Evolutionary conservation across 2,329 filamentous ascomycete species (phyloP).

Genomic region (Pseudogymnoascus sp.): DNA sequence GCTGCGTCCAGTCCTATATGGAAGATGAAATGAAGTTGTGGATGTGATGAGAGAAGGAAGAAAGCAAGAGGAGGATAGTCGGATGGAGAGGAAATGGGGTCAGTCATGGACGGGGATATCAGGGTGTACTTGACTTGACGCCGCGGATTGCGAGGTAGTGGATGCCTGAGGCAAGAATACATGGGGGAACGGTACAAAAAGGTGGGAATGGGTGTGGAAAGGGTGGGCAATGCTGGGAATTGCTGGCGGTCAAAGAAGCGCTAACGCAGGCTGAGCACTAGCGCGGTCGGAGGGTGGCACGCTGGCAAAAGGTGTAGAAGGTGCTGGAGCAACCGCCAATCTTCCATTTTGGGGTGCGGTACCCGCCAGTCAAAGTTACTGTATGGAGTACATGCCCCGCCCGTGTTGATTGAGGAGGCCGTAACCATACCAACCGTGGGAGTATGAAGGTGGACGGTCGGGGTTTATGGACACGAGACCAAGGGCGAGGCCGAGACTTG

Average conservation of each 20-base stretch:
- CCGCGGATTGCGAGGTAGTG: not conserved
- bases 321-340: constrained; percentile 12
- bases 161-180: not conserved
- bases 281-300: constrained; percentile 1
- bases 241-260: constrained; percentile 6
- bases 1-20: constrained; percentile 12
- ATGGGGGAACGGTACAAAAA: not conserved
- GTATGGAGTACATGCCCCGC: constrained; percentile 8
- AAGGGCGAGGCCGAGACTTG: constrained; percentile 4
- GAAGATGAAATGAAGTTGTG: constrained; percentile 11
- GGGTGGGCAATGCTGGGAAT: not conserved
- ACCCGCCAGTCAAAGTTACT: constrained; percentile 12
- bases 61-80: constrained; percentile 7
- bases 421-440: constrained; percentile 3
- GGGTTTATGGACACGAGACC: not conserved
- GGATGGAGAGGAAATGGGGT: constrained; percentile 10
- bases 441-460: not conserved
- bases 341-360: constrained; percentile 1
- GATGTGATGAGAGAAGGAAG: constrained; percentile 1
- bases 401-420: not conserved
- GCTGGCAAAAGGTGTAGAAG: constrained; percentile 11
- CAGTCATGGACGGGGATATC: constrained; percentile 9
- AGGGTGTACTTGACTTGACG: constrained; percentile 11
- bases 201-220: not conserved
- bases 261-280: constrained; percentile 11